phyloP scores from a whole-genome alignment of 2,329 filamentous ascomycete species.

The Rhinocladiella similis region DNA sequence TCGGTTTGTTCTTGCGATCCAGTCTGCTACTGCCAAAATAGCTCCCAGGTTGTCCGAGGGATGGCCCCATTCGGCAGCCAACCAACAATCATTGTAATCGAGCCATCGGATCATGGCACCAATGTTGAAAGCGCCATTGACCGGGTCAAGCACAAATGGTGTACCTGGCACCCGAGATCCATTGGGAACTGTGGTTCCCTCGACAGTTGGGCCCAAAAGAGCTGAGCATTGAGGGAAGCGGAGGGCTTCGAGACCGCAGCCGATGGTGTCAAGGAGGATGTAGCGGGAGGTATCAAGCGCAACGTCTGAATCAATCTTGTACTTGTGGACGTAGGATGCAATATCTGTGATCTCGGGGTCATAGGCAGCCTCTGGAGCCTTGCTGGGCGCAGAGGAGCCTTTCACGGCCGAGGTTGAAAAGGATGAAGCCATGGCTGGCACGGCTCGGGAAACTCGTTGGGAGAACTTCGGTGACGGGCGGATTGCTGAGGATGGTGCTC shows the following conservation, averaged over 20 bases:
- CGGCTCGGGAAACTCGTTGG: constrained; percentile 4
- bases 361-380: constrained; percentile 58
- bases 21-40: constrained; percentile 95
- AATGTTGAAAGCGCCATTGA: constrained; percentile 98
- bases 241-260: constrained; percentile 93
- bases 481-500: constrained; percentile 19
- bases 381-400: constrained; percentile 39
- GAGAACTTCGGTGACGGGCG: constrained; percentile 13
- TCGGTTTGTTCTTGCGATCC: constrained; percentile 92
- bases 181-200: constrained; percentile 87
- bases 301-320: constrained; percentile 84
- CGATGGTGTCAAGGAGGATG: constrained; percentile 94
- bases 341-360: constrained; percentile 95
- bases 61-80: constrained; percentile 98
- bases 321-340: constrained; percentile 90
- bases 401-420: constrained; percentile 47
- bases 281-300: constrained; percentile 95
- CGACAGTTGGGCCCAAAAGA: constrained; percentile 86
- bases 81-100: constrained; percentile 99
- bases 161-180: constrained; percentile 90
- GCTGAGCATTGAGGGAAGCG: constrained; percentile 96
- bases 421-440: constrained; percentile 24
- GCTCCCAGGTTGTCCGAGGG: constrained; percentile 97
- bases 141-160: constrained; percentile 88
- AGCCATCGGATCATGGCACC: constrained; percentile 98